Base-by-base conservation (phyloP, 1,284 basidiomycete species). In the Leccinum fuscescens region DNA sequence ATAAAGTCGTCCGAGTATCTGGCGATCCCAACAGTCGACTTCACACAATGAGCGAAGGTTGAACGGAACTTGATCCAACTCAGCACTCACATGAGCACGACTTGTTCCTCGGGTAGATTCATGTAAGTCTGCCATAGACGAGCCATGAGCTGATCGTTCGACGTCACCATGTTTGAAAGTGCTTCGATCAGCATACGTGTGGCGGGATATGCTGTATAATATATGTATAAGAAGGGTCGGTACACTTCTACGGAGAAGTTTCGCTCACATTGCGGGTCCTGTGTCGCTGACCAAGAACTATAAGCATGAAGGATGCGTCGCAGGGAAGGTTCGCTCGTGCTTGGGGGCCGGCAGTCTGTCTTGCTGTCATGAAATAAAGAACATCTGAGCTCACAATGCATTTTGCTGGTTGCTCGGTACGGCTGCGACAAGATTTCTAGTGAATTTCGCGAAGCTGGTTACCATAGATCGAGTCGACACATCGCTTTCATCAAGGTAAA, bases 21-120 rank as follows among this genome's bases (percentile, higher is more conserved):
- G 82, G 81, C 29, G 87, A 89, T 51, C 82, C 80, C 20, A 94
- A 77, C 22, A 93, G 77, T 33, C 93, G 90, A 67, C 92, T 94
- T 72, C 31, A 27, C 24, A 50, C 54, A 6, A 22, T 73, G 51
- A 68, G 65, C 62, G 44, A 58, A 63, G 55, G 27, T 6, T 24
- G 35, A 42, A 8, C 49, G 17, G 12, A 6, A 46, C 27, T 29
- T 29, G 27, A 48, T 42, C 61, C 44, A 57, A 58, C 46, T 55
- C 69, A 27, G 27, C 9, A 63, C 86, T 69, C 73, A 94, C 93
- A 90, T 82, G 59, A 95, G 74, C 11, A 95, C 79, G 50, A 86
- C 83, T 65, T 88, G 82, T 62, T 91, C 88, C 66, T 91, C 88
- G 0, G 87, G 81, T n/a, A 88, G 76, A 54, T 75, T 77, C 69